Conservation (phyloP, 2,329 filamentous ascomycete species). For the Cercospora zeina region DNA sequence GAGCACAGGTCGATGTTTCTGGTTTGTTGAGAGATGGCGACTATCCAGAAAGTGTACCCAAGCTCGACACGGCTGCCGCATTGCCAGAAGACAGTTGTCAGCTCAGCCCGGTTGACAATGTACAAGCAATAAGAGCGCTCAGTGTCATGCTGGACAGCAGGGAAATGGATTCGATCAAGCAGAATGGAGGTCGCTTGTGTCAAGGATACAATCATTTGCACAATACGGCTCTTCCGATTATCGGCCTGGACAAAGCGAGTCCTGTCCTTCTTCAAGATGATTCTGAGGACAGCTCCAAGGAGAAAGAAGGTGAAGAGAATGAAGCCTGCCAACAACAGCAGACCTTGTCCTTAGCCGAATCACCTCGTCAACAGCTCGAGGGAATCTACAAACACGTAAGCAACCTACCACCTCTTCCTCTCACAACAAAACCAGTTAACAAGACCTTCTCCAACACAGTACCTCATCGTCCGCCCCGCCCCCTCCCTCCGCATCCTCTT, state of each 20-base stretch:
- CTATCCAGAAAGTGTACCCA: constrained; percentile 62
- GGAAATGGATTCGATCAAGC: constrained; percentile 65
- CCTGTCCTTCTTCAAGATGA: not conserved
- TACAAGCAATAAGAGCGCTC: constrained; percentile 58
- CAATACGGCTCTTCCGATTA: constrained; percentile 44
- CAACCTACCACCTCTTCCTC: not conserved
- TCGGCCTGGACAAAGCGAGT: not conserved
- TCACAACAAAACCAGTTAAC: not conserved
- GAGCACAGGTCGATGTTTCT: constrained; percentile 70
- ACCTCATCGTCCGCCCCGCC: constrained; percentile 50
- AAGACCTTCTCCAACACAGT: constrained; percentile 36
- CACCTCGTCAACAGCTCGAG: constrained; percentile 42
- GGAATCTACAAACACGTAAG: constrained; percentile 61
- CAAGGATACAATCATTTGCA: constrained; percentile 47
- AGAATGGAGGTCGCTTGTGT: constrained; percentile 64
- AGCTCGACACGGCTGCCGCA: constrained; percentile 33
- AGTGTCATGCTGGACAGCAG: constrained; percentile 67
- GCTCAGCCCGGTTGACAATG: constrained; percentile 15
- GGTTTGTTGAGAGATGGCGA: constrained; percentile 65
- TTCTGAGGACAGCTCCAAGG: constrained; percentile 17
- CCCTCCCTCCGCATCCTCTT: constrained; percentile 53
- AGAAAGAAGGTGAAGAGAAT: too few relatives aligned
- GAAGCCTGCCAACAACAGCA: not conserved
- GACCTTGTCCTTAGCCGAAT: not conserved
- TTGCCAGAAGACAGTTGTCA: constrained; percentile 34